Evolutionary conservation across 2,329 filamentous ascomycete species (phyloP).

Genomic region (Amauroascus niger): DNA sequence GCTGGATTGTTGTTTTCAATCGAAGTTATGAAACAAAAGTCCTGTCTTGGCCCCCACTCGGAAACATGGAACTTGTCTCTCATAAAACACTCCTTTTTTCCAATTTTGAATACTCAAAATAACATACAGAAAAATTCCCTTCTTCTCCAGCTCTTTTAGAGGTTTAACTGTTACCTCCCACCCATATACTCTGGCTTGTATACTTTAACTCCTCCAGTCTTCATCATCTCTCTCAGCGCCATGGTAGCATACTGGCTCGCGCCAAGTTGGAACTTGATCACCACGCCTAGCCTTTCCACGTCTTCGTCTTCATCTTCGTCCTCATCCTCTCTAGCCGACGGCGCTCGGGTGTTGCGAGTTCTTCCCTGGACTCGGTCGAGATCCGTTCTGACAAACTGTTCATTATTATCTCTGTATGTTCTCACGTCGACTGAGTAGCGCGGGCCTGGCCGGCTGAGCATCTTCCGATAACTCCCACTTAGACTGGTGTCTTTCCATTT

Average conservation of each 20-base stretch:
- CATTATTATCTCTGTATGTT: constrained; percentile 53
- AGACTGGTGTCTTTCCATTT: constrained; percentile 79
- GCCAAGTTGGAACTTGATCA: constrained; percentile 65
- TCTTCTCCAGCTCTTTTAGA: not conserved
- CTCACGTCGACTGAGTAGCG: constrained; percentile 59
- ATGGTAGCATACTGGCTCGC: constrained; percentile 79
- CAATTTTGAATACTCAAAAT: too few relatives aligned
- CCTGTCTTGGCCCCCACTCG: not conserved
- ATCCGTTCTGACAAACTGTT: constrained; percentile 86
- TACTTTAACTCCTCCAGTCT: constrained; percentile 49
- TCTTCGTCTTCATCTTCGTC: constrained; percentile 19
- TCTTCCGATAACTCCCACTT: constrained; percentile 76
- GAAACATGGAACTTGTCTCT: too few relatives aligned
- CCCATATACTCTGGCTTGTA: constrained; percentile 50
- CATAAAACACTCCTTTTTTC: not conserved
- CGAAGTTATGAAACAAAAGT: not conserved
- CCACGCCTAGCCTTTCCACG: constrained; percentile 51
- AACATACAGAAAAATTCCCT: not conserved
- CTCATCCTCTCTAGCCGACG: constrained; percentile 7
- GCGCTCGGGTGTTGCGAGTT: constrained; percentile 21
- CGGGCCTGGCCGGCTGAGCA: constrained; percentile 61
- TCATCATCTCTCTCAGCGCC: constrained; percentile 69
- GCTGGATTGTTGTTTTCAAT: not conserved
- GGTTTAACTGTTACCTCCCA: not conserved
- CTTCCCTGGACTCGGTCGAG: constrained; percentile 54